Evolutionary conservation across 768 basidiomycete species (phyloP), one percentile per base, ranked within the genome.

Genomic region (Serpula lacrymans): DNA sequence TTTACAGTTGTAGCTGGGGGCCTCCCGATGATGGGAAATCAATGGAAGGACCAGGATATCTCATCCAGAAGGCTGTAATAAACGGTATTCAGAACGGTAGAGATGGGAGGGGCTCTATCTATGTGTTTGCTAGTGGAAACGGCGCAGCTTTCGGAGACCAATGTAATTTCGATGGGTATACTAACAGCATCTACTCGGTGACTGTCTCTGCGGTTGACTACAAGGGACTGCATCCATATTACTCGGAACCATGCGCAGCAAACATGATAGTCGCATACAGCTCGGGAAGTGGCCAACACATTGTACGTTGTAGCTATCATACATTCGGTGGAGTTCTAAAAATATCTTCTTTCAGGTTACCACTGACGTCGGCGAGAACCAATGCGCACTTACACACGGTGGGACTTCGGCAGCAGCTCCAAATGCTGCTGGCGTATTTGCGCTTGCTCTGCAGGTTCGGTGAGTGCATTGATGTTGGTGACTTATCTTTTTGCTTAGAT

Each of bases 151-250:
- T 76, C 40, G 90, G 87, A 13, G 96, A 99, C 57, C 95, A 98
- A 61, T 99, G 96, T 71, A 99, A 99, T 60, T 98, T 99, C 56
- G 95, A 98, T 51, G 96, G 96, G 6, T 99, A 99, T 61, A 99
- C 96, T 10, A 99, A 99, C 59, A 90, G 87, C 54, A 94, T 98
- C 43, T 97, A 90, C 64, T 90, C 88, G 6, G 81, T 99, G 30
- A 99, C 96, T 0, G 91, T 99, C 21, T 84, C 92, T n/a, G 90
- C 96, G 0, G 74, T 98, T 44, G 96, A 98, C 54, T 80, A 84
- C 60, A 88, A 89, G 57, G 95, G 93, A 12, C 64, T 93, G 23
- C 96, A 96, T 56, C 96, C 96, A 11, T 91, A 88, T 58, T 98
- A 99, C 53, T 97, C 95, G 4, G 96, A 99, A 62, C 68, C 91